These are phyloP conservation scores for Laguncularia racemosa DNA, from an alignment of 345 rosid species.

Conservation along the genomic window DNA sequence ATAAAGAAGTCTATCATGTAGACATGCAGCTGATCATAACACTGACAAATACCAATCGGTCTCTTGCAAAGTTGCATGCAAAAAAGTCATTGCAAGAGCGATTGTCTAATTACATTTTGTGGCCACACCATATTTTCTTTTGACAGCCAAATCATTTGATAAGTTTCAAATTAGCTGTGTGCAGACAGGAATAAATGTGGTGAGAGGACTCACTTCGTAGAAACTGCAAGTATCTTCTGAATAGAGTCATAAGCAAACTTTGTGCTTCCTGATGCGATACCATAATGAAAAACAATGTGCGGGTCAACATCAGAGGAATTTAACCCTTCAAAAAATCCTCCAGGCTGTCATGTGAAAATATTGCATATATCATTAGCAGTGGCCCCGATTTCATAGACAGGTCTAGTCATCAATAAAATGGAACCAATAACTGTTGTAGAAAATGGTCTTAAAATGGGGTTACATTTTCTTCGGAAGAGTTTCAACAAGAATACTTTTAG, in stretches of 20 bases:
- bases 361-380: background rate
- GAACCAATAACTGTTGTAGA: background rate
- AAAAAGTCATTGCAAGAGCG: too few relatives aligned
- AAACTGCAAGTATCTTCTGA: constrained; percentile 67
- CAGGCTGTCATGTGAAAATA: constrained; percentile 43
- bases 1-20: too few relatives aligned
- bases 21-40: too few relatives aligned
- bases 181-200: background rate
- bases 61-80: too few relatives aligned
- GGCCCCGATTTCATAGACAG: background rate
- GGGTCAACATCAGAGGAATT: constrained; percentile 78
- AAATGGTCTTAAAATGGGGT: background rate
- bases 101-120: too few relatives aligned
- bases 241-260: constrained; percentile 59
- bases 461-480: too few relatives aligned
- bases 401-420: background rate
- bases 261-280: constrained; percentile 66
- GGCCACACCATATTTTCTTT: background rate
- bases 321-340: constrained; percentile 47
- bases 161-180: background rate
- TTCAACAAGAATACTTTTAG: too few relatives aligned
- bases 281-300: constrained; percentile 63
- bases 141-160: background rate
- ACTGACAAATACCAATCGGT: too few relatives aligned
- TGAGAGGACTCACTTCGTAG: constrained; percentile 47